A percentile compares a stretch with the other conserved stretches of the same genome.
phyloP scores from a whole-genome alignment of 2,329 filamentous ascomycete genomes.

The Coniochaeta sp. region DNA sequence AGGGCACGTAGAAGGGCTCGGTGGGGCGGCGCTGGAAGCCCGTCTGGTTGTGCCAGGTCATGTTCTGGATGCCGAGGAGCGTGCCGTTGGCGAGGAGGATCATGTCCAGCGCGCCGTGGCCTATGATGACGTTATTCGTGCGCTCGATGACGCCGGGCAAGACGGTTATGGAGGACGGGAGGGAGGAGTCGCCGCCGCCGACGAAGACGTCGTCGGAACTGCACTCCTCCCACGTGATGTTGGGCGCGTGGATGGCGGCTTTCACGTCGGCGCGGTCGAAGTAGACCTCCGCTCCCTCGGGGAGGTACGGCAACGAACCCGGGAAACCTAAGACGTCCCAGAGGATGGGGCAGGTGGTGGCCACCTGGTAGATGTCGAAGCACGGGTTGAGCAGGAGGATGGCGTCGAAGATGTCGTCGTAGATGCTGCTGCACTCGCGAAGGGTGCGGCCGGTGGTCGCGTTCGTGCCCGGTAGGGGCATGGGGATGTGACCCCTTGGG shows the following conservation, averaged over 20 bases:
- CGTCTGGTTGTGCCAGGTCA: constrained; percentile 67
- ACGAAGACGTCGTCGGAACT: constrained; percentile 26
- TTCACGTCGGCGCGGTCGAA: constrained; percentile 68
- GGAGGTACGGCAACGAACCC: constrained; percentile 56
- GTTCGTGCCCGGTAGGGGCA: constrained; percentile 33
- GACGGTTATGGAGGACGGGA: constrained; percentile 46
- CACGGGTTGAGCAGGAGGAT: constrained; percentile 61
- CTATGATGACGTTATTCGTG: constrained; percentile 67
- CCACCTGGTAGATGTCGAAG: constrained; percentile 71
- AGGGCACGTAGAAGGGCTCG: constrained; percentile 63
- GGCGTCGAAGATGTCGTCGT: constrained; percentile 46
- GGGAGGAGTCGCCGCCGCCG: constrained; percentile 42
- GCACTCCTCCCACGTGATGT: constrained; percentile 37
- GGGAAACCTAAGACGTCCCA: constrained; percentile 67
- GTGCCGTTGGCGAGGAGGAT: constrained; percentile 63
- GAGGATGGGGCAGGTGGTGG: constrained; percentile 61
- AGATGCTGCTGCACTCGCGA: constrained; percentile 49
- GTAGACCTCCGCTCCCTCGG: constrained; percentile 56
- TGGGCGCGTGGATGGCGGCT: constrained; percentile 62
- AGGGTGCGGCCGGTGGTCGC: constrained; percentile 25
- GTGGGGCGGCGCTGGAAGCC: constrained; percentile 59
- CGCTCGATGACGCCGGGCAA: constrained; percentile 67
- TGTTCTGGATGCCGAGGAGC: constrained; percentile 68
- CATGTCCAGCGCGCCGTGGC: constrained; percentile 64
- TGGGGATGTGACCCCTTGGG: constrained; percentile 53